Base-by-base conservation (phyloP, 306 rosid species). In the Senna tora region DNA sequence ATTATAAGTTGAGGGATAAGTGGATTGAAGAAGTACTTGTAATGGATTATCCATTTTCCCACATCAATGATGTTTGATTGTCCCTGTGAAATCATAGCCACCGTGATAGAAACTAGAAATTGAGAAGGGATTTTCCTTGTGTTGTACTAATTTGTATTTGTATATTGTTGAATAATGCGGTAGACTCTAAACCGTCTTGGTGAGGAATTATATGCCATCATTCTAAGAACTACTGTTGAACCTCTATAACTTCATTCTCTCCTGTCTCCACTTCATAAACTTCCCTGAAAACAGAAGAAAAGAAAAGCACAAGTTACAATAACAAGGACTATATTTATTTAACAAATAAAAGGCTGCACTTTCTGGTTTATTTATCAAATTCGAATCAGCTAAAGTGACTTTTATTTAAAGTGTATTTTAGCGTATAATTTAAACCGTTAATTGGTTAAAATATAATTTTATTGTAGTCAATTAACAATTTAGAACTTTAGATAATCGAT, bases 1-100 rank as follows among this genome's bases (percentile, higher is more conserved):
- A 72, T 38, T 16, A 77, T 76, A 62, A 60, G 41, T 32, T 32
- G 54, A 32, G 65, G 25, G 64, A 38, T 34, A 67, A 46, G 58
- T 71, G 64, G 69, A 67, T 55, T 56, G 72, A 59, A 50, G 74
- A 68, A 4, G 83, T 74, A 72, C 87, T 13, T 34, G 73, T 22
- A 75, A 67, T 66, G 74, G 71, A 79, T 33, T 52, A 77, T 72
- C 75, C 77, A 72, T 54, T 79, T 62, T 56, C 74, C 71, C n/a
- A 13, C 46, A 21, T 79, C 57, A 33, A 45, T 68, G 60, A 58
- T 75, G 80, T 52, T 82, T 69, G 62, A 64, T 51, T 70, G 42
- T 20, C 73, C 75, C 15, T 45, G 69, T 60, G 73, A 59, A 79
- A 66, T 75, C 65, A 42, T 67, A 30, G 41, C 45, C 52, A 72